Evolutionary conservation across 1,139 yeast species (phyloP).

Genomic region (Suhomyces guaymorum): DNA sequence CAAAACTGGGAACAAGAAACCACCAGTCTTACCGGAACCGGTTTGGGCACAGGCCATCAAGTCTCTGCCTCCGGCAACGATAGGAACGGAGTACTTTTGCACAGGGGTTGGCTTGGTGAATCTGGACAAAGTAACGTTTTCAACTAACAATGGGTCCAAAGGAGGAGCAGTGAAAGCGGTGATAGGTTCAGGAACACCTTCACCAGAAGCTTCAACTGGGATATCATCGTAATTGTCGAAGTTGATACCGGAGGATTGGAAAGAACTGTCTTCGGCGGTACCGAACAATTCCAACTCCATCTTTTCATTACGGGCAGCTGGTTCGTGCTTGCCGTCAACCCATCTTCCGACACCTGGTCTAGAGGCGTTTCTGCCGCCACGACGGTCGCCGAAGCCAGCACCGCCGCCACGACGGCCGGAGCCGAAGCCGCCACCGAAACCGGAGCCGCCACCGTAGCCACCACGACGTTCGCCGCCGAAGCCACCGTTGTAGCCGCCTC

Average conservation of each 20-base stretch:
- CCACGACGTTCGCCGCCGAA: conserved; percentile 20
- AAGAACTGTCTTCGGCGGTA: conserved; percentile 72
- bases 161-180: conserved; percentile 89
- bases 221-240: conserved; percentile 98
- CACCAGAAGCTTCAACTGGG: conserved; percentile 98
- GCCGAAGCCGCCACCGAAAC: conserved; percentile 22
- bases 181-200: conserved; percentile 92
- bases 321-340: conserved; percentile 86
- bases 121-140: conserved; percentile 83
- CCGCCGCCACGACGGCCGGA: conserved; percentile 35
- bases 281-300: conserved; percentile 86
- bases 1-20: conserved; percentile 94
- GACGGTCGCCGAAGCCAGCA: conserved; percentile 28
- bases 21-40: conserved; percentile 97
- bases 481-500: conserved; percentile 19
- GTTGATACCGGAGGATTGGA: conserved; percentile 96
- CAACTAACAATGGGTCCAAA: conserved; percentile 80
- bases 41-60: conserved; percentile 99
- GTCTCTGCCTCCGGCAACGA: conserved; percentile 98
- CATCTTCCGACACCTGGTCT: conserved; percentile 66
- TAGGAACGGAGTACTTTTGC: conserved; percentile 99
- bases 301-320: conserved; percentile 70
- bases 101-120: conserved; percentile 93
- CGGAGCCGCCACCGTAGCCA: conserved; percentile 12
- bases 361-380: conserved; percentile 28